Percentiles rank a stretch among this genome's conserved stretches.
Evolutionary conservation across 1,139 yeast species (phyloP).

Genomic region (Protomyces inundatus): DNA sequence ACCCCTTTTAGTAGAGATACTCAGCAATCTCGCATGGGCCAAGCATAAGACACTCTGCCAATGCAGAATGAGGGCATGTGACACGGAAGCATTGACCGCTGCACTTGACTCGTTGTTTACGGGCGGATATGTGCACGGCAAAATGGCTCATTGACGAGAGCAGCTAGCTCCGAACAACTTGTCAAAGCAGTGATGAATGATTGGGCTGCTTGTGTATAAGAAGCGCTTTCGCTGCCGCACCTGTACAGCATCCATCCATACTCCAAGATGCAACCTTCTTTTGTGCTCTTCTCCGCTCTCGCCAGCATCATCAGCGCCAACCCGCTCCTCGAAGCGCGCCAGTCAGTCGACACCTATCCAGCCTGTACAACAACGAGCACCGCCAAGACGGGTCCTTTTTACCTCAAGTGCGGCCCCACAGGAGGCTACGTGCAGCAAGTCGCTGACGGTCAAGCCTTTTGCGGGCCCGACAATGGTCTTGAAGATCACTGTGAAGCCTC

Average conservation of each 20-base stretch:
- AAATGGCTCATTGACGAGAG: no score
- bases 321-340: slow-evolving; percentile 10
- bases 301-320: slow-evolving; percentile 12
- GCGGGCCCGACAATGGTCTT: slow-evolving; percentile 12
- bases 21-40: no score
- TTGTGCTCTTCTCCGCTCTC: slow-evolving; percentile 7
- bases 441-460: slow-evolving; percentile 14
- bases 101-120: no score
- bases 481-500: slow-evolving; percentile 12
- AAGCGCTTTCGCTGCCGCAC: neutral
- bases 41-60: no score
- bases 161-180: no score
- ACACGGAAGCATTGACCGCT: no score
- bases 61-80: no score
- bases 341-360: slow-evolving; percentile 12
- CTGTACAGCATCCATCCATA: neutral
- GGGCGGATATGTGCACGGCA: no score
- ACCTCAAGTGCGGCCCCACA: slow-evolving; percentile 11
- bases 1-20: no score
- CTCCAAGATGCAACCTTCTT: slow-evolving; percentile 2
- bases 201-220: neutral
- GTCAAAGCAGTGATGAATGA: no score
- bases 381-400: slow-evolving; percentile 8
- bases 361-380: slow-evolving; percentile 1
- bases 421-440: slow-evolving; percentile 22